These are phyloP conservation scores for Tremellales sp. DNA, from an alignment of 1,284 basidiomycete species.

Conservation along the genomic window DNA sequence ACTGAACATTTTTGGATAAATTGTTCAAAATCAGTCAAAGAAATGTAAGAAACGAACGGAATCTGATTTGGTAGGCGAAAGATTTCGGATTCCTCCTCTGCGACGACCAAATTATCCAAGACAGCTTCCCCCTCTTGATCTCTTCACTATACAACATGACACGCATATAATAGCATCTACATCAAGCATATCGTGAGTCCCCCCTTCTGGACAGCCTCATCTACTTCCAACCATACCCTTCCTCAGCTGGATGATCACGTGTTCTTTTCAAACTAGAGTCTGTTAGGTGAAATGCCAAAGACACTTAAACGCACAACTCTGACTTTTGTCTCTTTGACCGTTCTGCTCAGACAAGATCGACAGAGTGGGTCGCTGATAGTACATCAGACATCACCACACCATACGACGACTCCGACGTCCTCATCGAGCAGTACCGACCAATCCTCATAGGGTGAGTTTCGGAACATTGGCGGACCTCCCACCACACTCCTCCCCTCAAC, in stretches of 20 bases:
- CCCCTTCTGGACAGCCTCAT: too few relatives aligned
- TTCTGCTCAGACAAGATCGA: not conserved
- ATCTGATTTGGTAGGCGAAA: not conserved
- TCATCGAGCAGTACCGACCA: too few relatives aligned
- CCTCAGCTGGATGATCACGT: slow-evolving; percentile 43
- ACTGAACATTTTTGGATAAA: slow-evolving; percentile 37
- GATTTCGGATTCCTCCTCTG: too few relatives aligned
- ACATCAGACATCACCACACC: too few relatives aligned
- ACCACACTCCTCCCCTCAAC: slow-evolving; percentile 8
- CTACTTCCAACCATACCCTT: slow-evolving; percentile 4
- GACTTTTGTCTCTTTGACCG: slow-evolving; percentile 19
- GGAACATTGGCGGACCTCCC: too few relatives aligned
- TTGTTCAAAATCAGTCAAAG: slow-evolving; percentile 8
- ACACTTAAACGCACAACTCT: slow-evolving; percentile 49
- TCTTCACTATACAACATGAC: not conserved
- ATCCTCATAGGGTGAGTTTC: too few relatives aligned
- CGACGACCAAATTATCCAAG: not conserved
- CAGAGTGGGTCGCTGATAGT: too few relatives aligned
- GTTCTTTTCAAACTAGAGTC: slow-evolving; percentile 51
- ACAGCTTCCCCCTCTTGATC: not conserved
- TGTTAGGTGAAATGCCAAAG: slow-evolving; percentile 49
- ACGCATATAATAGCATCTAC: not conserved
- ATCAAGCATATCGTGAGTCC: slow-evolving; percentile 2
- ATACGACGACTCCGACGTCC: too few relatives aligned
- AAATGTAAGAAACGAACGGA: not conserved